These are phyloP conservation scores for Albizia julibrissin DNA, from an alignment of 306 rosid genomes.

Conservation along the genomic window DNA sequence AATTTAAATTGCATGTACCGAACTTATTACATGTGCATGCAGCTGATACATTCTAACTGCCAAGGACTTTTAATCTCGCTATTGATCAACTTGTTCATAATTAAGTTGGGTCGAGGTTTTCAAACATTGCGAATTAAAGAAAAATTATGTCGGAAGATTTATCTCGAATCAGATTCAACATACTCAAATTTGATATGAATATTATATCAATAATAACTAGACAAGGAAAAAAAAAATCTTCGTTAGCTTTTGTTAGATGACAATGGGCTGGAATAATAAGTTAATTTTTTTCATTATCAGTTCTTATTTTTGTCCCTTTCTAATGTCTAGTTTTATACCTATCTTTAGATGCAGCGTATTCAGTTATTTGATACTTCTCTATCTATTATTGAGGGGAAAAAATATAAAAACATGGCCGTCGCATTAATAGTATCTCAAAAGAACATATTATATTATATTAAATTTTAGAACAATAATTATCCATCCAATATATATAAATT, in stretches of 20 bases:
- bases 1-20: conserved; percentile 17
- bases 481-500: neutral
- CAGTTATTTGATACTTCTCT: neutral
- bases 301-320: neutral
- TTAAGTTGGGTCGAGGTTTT: too few relatives aligned
- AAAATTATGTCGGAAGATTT: too few relatives aligned
- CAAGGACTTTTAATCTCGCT: neutral
- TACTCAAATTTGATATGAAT: too few relatives aligned
- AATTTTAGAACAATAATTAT: neutral
- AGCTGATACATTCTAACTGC: conserved; percentile 19
- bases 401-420: neutral
- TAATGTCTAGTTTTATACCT: neutral
- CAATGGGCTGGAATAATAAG: neutral
- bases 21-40: conserved; percentile 51
- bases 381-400: neutral
- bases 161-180: too few relatives aligned
- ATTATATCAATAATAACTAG: too few relatives aligned
- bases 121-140: too few relatives aligned
- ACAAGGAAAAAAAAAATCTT: neutral
- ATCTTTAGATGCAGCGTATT: conserved; percentile 42
- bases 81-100: neutral
- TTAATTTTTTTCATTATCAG: neutral
- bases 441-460: neutral
- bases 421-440: neutral
- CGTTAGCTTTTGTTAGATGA: neutral